Percentiles rank a stretch among this genome's conserved stretches.
These are phyloP conservation scores for Auricularia auricula-judae DNA, from an alignment of 768 basidiomycete genomes.

Conservation along the genomic window DNA sequence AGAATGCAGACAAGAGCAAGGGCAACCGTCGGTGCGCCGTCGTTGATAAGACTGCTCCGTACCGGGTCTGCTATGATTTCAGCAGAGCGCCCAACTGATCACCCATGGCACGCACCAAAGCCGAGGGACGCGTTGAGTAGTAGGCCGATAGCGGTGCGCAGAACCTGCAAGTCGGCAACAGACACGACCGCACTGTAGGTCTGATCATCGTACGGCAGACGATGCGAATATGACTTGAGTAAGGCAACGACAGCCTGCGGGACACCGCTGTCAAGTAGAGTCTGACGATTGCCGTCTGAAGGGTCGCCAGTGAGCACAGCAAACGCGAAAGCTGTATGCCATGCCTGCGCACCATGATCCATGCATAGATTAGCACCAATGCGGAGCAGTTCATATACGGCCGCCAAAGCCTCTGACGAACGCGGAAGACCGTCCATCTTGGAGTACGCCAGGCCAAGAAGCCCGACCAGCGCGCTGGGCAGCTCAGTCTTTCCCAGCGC, in stretches of 20 bases:
- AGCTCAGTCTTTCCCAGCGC: constrained; percentile 53
- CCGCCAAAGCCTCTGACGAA: constrained; percentile 21
- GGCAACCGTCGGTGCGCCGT: constrained; percentile 60
- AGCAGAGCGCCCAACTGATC: constrained; percentile 2
- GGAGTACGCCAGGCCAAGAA: constrained; percentile 43
- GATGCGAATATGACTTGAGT: constrained; percentile 50
- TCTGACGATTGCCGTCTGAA: constrained; percentile 64
- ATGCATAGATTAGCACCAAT: constrained; percentile 77
- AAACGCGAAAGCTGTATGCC: background rate
- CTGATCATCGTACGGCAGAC: background rate
- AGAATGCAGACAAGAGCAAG: constrained; percentile 47
- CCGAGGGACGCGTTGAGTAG: constrained; percentile 69
- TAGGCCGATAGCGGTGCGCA: constrained; percentile 69
- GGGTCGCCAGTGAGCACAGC: background rate
- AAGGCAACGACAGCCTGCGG: constrained; percentile 57
- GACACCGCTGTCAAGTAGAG: constrained; percentile 58
- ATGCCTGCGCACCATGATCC: constrained; percentile 52
- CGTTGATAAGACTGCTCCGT: constrained; percentile 55
- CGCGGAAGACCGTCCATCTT: background rate
- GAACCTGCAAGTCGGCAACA: constrained; percentile 53
- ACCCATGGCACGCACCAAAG: constrained; percentile 42
- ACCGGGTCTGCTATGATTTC: constrained; percentile 45
- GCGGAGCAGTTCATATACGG: constrained; percentile 59
- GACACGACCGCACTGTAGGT: constrained; percentile 13
- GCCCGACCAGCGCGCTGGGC: constrained; percentile 51